These are phyloP conservation scores for Penicillium nordicum DNA, from an alignment of 2,329 filamentous ascomycete species.

Conservation along the genomic window DNA sequence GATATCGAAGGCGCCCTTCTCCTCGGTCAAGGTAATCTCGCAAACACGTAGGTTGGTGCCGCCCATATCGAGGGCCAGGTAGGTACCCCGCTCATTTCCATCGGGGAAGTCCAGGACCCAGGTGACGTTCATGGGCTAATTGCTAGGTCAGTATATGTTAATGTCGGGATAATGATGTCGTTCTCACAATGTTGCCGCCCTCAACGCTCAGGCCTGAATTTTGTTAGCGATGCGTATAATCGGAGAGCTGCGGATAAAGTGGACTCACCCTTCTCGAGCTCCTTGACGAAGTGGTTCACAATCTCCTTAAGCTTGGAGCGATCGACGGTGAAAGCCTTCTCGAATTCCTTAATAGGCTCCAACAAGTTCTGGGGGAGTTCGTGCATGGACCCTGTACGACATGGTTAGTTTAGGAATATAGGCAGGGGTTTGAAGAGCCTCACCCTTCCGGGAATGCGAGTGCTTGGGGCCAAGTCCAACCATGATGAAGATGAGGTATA, in stretches of 20 bases:
- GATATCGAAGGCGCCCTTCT: slow-evolving; percentile 88
- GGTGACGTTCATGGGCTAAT: slow-evolving; percentile 91
- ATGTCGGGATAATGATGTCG: not conserved
- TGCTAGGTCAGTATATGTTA: slow-evolving; percentile 17
- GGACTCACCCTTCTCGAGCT: slow-evolving; percentile 75
- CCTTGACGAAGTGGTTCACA: slow-evolving; percentile 80
- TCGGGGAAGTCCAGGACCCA: slow-evolving; percentile 91
- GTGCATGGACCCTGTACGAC: slow-evolving; percentile 71
- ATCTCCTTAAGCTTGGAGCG: slow-evolving; percentile 81
- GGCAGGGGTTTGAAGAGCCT: slow-evolving; percentile 35
- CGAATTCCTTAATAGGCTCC: slow-evolving; percentile 75
- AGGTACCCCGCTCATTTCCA: slow-evolving; percentile 82
- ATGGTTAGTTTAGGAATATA: slow-evolving; percentile 11
- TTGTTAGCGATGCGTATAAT: slow-evolving; percentile 8
- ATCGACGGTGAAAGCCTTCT: slow-evolving; percentile 78
- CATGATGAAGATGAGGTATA: slow-evolving; percentile 48
- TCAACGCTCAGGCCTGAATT: slow-evolving; percentile 71
- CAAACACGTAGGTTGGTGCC: slow-evolving; percentile 95
- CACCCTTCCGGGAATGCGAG: slow-evolving; percentile 70
- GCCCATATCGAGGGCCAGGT: slow-evolving; percentile 89
- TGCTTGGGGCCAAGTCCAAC: slow-evolving; percentile 62
- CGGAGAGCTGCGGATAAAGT: not conserved
- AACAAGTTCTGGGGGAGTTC: slow-evolving; percentile 84
- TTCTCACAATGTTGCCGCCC: slow-evolving; percentile 83
- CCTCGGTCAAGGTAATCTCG: slow-evolving; percentile 81